These are phyloP conservation scores for Rhododendron vialii DNA, from an alignment of 148 eudicot species.

Conservation along the genomic window DNA sequence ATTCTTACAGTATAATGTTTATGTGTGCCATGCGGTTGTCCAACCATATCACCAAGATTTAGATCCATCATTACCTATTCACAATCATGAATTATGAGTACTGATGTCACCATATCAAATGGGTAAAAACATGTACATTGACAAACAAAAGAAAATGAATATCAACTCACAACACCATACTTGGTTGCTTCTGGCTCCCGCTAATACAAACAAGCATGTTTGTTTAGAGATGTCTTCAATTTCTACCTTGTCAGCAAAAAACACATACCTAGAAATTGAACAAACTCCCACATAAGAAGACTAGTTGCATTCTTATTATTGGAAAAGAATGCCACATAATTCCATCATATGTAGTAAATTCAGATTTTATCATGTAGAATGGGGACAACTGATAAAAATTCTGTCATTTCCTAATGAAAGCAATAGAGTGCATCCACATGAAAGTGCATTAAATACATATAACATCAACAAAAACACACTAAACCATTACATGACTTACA, in stretches of 20 bases:
- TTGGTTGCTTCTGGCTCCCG: slow-evolving; percentile 58
- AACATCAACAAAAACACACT: not conserved
- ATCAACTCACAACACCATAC: slow-evolving; percentile 27
- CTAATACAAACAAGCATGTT: slow-evolving; percentile 55
- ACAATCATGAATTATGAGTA: slow-evolving; percentile 11
- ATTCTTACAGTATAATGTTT: slow-evolving; percentile 49
- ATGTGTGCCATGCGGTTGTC: slow-evolving; percentile 65
- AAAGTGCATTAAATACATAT: not conserved
- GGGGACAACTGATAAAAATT: not conserved
- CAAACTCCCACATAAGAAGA: not conserved
- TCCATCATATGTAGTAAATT: not conserved
- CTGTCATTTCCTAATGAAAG: not conserved
- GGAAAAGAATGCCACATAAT: not conserved
- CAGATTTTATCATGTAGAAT: not conserved
- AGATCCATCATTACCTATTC: slow-evolving; percentile 50
- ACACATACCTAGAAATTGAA: slow-evolving; percentile 51
- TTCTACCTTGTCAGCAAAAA: slow-evolving; percentile 71
- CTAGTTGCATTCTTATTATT: not conserved
- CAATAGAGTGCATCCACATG: not conserved
- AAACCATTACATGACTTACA: too few species aligned
- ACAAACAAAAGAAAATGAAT: not conserved
- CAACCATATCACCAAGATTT: slow-evolving; percentile 53
- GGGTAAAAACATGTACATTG: not conserved
- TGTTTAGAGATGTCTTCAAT: slow-evolving; percentile 51
- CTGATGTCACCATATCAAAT: not conserved